Evolutionary conservation across 495 filamentous ascomycete species (phyloP).

Genomic region (Penicillium roqueforti): DNA sequence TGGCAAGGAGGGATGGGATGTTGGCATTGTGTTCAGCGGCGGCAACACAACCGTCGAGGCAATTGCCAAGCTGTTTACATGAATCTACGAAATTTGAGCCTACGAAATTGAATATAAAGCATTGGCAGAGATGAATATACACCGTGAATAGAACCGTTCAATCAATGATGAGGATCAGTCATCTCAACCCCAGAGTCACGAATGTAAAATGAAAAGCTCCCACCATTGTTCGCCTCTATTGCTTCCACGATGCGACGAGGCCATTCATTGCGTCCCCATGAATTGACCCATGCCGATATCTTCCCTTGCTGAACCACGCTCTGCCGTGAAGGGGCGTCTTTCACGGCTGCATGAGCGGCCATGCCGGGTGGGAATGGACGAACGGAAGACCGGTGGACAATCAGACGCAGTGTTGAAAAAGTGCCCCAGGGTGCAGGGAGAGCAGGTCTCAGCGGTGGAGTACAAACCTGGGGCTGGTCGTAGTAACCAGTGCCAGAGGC

Average conservation of each 20-base stretch:
- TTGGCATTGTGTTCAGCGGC: constrained; percentile 82
- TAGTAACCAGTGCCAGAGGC: constrained; percentile 26
- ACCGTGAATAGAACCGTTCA: not conserved
- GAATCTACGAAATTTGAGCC: not conserved
- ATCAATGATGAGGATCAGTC: constrained; percentile 9
- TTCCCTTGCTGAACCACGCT: constrained; percentile 35
- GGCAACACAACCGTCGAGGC: constrained; percentile 87
- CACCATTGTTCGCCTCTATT: constrained; percentile 26
- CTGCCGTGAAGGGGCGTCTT: constrained; percentile 46
- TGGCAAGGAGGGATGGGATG: constrained; percentile 74
- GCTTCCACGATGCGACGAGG: constrained; percentile 32
- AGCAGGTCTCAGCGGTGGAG: constrained; percentile 36
- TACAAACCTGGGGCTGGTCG: constrained; percentile 33
- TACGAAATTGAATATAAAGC: constrained; percentile 1
- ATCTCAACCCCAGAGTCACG: constrained; percentile 20
- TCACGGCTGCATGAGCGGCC: constrained; percentile 52
- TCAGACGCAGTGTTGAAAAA: constrained; percentile 44
- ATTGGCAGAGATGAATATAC: not conserved
- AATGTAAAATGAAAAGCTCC: constrained; percentile 31
- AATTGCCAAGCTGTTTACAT: constrained; percentile 46
- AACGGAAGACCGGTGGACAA: constrained; percentile 43
- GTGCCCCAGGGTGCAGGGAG: constrained; percentile 47
- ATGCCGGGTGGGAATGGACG: constrained; percentile 51
- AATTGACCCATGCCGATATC: constrained; percentile 45
- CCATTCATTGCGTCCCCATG: constrained; percentile 45